These are phyloP conservation scores for Sugiyamaella castrensis DNA, from an alignment of 1,139 yeast species.

Conservation along the genomic window DNA sequence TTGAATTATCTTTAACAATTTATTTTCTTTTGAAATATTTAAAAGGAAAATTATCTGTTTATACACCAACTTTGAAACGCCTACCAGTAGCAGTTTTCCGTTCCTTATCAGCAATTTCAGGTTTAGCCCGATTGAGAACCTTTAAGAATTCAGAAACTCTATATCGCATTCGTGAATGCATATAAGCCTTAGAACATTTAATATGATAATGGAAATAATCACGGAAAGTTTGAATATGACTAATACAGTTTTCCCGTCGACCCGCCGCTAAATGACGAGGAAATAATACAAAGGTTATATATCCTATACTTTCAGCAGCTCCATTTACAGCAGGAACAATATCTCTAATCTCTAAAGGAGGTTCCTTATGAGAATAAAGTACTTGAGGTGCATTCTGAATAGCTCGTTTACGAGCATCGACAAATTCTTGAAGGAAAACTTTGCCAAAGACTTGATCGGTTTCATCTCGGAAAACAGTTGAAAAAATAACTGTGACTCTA, in stretches of 20 bases:
- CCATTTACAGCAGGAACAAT: slow-evolving; percentile 31
- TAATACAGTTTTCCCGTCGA: slow-evolving; percentile 77
- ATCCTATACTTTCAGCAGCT: slow-evolving; percentile 36
- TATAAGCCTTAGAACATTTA: slow-evolving; percentile 95
- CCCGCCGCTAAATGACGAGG: slow-evolving; percentile 73
- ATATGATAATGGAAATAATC: slow-evolving; percentile 98
- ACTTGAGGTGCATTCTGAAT: slow-evolving; percentile 99
- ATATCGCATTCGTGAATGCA: slow-evolving; percentile 97
- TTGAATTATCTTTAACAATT: no score
- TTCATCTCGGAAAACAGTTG: slow-evolving; percentile 93
- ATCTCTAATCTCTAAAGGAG: slow-evolving; percentile 82
- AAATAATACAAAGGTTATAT: slow-evolving; percentile 49
- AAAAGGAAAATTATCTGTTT: not conserved
- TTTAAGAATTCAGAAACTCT: slow-evolving; percentile 91
- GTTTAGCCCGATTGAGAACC: slow-evolving; percentile 94
- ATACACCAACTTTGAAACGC: slow-evolving; percentile 10
- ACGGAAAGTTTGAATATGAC: slow-evolving; percentile 87
- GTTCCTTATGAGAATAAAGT: slow-evolving; percentile 78
- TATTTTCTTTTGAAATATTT: no score
- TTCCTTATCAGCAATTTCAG: slow-evolving; percentile 81
- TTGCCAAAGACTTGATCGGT: slow-evolving; percentile 94
- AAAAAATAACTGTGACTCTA: slow-evolving; percentile 93
- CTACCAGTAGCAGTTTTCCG: slow-evolving; percentile 80
- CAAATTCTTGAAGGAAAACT: slow-evolving; percentile 94
- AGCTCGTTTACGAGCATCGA: slow-evolving; percentile 92